Base-by-base conservation (phyloP, 805 yeast genomes). In the Starmerella scarabaei region DNA sequence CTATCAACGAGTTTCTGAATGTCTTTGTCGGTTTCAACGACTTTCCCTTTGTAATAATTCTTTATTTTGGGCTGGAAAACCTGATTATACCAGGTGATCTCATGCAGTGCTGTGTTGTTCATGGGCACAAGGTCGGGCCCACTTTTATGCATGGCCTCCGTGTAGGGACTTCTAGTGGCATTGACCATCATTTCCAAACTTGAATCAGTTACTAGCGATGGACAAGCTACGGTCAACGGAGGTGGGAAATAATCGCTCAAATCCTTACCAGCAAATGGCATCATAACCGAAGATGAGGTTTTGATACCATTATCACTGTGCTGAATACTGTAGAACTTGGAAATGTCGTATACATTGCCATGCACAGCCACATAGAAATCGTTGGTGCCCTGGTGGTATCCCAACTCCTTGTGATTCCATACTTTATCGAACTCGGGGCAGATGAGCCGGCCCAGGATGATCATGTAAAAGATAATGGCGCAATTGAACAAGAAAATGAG, bases 391-490 rank as follows among this genome's bases (percentile, higher is more conserved):
- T 60, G 64, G 30, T 64, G 67, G n/a, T 35, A 16, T 11, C 43
- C 38, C n/a, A 64, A 55, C 43, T 64, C 55, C 30, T 48, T 43
- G 30, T 53, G 55, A 37, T 57, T 59, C 67, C 67, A 64, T 11
- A 61, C 68, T 43, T 58, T 61, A 42, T 61, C 63, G 36, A 51
- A 63, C 23, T 64, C 59, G 4, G 68, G 66, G 42, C 68, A 64
- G 20, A 62, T 51, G 17, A 64, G 40, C n/a, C 47, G 45, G 12
- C 65, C 63, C 21, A 64, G 44, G 37, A 61, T 54, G 31, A 64
- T 64, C 67, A 64, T 63, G 48, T 64, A 64, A 44, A 64, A 64
- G n/a, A 62, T 57, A 34, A 64, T 55, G 12, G 54, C 63, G 1
- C 52, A 60, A 38, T 64, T 64, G 33, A 64, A 38, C 16, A 64